Evolutionary conservation across 2,329 filamentous ascomycete species (phyloP).

Genomic region (Fusarium lateritium): DNA sequence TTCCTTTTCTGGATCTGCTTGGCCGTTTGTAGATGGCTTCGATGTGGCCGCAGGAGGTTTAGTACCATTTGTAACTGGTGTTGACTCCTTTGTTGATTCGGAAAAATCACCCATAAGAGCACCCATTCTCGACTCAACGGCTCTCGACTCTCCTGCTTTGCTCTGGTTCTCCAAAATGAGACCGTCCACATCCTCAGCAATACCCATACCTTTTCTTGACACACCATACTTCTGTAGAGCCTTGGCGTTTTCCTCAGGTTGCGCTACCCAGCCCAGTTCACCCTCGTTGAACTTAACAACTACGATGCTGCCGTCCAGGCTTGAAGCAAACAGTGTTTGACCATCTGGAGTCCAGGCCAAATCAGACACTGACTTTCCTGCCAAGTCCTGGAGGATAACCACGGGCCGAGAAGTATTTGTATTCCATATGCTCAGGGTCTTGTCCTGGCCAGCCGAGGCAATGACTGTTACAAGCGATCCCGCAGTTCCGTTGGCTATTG

Average conservation of each 20-base stretch:
- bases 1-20: conserved; percentile 54
- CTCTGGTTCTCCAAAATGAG: conserved; percentile 90
- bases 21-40: conserved; percentile 59
- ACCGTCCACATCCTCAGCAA: conserved; percentile 92
- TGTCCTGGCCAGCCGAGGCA: conserved; percentile 96
- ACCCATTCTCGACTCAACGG: conserved; percentile 95
- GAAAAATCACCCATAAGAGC: conserved; percentile 93
- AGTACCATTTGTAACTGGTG: conserved; percentile 65
- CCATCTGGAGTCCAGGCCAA: conserved; percentile 95
- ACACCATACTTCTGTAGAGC: conserved; percentile 93
- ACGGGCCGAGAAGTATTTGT: conserved; percentile 94
- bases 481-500: conserved; percentile 59
- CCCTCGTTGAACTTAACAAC: conserved; percentile 85
- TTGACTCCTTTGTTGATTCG: conserved; percentile 67
- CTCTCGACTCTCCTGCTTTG: conserved; percentile 90
- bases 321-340: conserved; percentile 86
- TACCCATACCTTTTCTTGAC: conserved; percentile 88
- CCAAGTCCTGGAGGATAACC: conserved; percentile 89
- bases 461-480: conserved; percentile 86
- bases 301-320: conserved; percentile 90
- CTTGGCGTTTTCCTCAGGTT: conserved; percentile 90
- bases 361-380: conserved; percentile 93
- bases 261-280: conserved; percentile 91
- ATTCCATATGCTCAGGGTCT: conserved; percentile 97
- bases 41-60: conserved; percentile 59